Base-by-base conservation (phyloP, 2,329 filamentous ascomycete species). In the Leptoxyphium fumago region DNA sequence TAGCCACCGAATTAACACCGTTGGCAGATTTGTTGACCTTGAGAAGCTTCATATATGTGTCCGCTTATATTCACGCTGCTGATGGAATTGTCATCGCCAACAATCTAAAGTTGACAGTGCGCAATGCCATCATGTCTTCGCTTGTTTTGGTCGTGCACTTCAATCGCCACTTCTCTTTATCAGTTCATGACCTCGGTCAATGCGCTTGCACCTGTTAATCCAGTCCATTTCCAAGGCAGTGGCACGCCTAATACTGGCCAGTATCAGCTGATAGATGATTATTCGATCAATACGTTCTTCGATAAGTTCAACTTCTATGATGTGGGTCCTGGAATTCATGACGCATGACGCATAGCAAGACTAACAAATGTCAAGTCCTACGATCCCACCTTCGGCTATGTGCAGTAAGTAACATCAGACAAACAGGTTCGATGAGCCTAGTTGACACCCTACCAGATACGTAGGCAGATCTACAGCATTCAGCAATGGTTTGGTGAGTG, bases 391-490 rank as follows among this genome's bases (percentile, higher is more conserved):
- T 51, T 53, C 39, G 52, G 55, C 11, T 53, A 55, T 43, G 61
- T 64, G 2, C 55, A 62, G 46, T 36, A 15, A 36, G 32, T 9
- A 13, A 5, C 3, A 13, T 36, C 48, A 45, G 39, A 43, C 7
- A n/a, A 62, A 46, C 15, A 15, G 15, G 9, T 36, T 3, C 5
- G 32, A 13, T 36, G 47, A 45, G 39, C 15, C 8, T 10, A 2
- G 1, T 28, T 10, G 1, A 3, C 26, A 48, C 43, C 45, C 32
- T 36, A 36, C 11, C 32, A 36, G 32, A 36, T 72, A 67, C 50
- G 66, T 72, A 15, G 60, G 65, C 49, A 52, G 57, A 39, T 45
- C 55, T 1, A 58, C 64, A 1, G 63, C 63, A 2, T 40, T 46
- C n/a, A 46, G 50, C 2, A 61, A 64, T 47, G 56, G 56, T 38